phyloP scores from a whole-genome alignment of 306 rosid species.

The Rosa rugosa region DNA sequence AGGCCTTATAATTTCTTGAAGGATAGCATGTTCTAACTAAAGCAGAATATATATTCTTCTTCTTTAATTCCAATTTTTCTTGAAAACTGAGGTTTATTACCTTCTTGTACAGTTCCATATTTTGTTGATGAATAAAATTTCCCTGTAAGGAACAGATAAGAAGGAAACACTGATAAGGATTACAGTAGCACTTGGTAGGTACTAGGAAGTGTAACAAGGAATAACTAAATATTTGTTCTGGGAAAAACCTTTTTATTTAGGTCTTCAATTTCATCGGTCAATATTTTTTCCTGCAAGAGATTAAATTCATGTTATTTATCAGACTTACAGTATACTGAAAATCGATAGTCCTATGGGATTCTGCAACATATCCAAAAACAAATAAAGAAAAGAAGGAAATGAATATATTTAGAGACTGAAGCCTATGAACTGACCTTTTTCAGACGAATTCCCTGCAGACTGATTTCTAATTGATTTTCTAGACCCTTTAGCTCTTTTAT shows the following conservation, averaged over 20 bases:
- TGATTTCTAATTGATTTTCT: slow-evolving; percentile 60
- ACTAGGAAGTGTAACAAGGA: neutral
- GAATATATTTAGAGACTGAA: neutral
- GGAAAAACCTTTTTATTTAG: slow-evolving; percentile 36
- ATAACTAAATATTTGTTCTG: neutral
- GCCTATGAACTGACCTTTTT: slow-evolving; percentile 47
- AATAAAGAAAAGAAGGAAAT: neutral
- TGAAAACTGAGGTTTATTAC: slow-evolving; percentile 13
- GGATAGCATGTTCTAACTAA: neutral
- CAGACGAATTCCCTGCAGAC: slow-evolving; percentile 58
- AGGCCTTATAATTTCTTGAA: neutral
- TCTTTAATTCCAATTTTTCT: slow-evolving; percentile 24
- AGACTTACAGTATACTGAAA: neutral
- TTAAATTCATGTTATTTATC: neutral
- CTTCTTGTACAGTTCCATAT: slow-evolving; percentile 32
- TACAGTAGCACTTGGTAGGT: neutral
- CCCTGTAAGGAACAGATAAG: slow-evolving; percentile 18
- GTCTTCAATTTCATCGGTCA: slow-evolving; percentile 37
- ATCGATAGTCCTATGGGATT: neutral
- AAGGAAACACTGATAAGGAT: neutral
- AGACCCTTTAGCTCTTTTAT: slow-evolving; percentile 57
- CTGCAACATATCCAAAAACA: neutral
- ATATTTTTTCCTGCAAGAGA: slow-evolving; percentile 39
- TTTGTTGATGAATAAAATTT: slow-evolving; percentile 33
- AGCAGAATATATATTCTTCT: slow-evolving; percentile 9